Percentiles rank a stretch among this genome's conserved stretches.
Conservation (phyloP, 345 rosid species). For the Turritis glabra region DNA sequence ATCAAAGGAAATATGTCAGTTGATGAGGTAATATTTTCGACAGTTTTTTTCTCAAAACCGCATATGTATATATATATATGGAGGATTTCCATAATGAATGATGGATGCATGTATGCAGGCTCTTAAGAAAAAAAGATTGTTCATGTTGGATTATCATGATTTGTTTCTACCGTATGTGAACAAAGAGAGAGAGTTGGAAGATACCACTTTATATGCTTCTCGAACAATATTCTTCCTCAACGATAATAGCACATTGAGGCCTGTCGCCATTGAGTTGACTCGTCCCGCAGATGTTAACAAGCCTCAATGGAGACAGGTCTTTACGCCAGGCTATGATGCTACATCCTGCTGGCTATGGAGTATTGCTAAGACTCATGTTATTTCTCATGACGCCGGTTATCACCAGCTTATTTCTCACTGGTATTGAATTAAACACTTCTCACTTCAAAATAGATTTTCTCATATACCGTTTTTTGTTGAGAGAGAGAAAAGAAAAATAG, state of each 20-base stretch:
- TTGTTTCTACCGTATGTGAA: slow-evolving; percentile 57
- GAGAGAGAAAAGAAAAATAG: no score
- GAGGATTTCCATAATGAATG: background rate
- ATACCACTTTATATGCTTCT: slow-evolving; percentile 61
- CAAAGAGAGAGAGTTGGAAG: slow-evolving; percentile 54
- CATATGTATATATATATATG: background rate
- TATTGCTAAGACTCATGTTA: slow-evolving; percentile 68
- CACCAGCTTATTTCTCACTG: slow-evolving; percentile 80
- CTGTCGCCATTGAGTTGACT: slow-evolving; percentile 65
- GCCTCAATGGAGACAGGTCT: slow-evolving; percentile 69
- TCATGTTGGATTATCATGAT: slow-evolving; percentile 41
- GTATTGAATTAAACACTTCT: slow-evolving; percentile 32
- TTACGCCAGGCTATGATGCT: slow-evolving; percentile 42
- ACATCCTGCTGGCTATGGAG: slow-evolving; percentile 71
- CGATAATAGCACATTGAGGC: slow-evolving; percentile 53
- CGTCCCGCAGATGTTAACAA: slow-evolving; percentile 55
- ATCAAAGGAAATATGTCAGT: slow-evolving; percentile 55
- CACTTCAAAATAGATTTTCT: background rate
- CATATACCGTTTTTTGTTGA: background rate
- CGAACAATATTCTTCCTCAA: slow-evolving; percentile 61
- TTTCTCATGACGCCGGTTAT: slow-evolving; percentile 61
- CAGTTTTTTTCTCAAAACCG: no score
- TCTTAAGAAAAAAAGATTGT: slow-evolving; percentile 31
- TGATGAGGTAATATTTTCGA: slow-evolving; percentile 46
- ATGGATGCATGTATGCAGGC: slow-evolving; percentile 16